Base-by-base conservation (phyloP, 2,329 filamentous ascomycete species). In the Onygenales sp. region DNA sequence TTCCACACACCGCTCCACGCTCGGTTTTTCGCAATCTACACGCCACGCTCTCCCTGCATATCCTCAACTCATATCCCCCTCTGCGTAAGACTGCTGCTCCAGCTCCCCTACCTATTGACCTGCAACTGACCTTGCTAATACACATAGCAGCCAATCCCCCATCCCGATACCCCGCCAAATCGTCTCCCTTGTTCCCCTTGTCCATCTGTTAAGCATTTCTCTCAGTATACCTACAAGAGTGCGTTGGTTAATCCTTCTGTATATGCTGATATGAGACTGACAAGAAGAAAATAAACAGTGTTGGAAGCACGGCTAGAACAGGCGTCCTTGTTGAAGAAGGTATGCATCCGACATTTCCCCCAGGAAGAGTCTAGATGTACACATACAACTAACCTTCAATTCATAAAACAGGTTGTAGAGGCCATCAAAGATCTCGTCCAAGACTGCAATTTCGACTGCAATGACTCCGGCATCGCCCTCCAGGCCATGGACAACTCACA, bases 371-470 rank as follows among this genome's bases (percentile, higher is more conserved):
- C 35, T 43, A 32, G 33, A 32, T 54, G 43, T 32, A 32, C 8
- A 50, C 7, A 32, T 9, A 17, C 17, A 52, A 21, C 21, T 43
- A 42, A 56, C 58, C 51, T 50, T 57, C 17, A 6, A 50, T 59
- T 27, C 46, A 17, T 10, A 13, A 45, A 48, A 14, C 62, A 95
- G 90, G 89, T 97, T 59, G 91, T 98, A 66, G 94, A 98, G 71
- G 89, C 94, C 64, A 96, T 98, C 84, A 97, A 96, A 76, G 93
- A 98, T 67, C 84, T 98, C 50, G 93, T 98, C 52, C 93, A 97
- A 75, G 93, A 98, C 77, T 98, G 93, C 85, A 98, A 98, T 78
- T 98, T 98, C 77, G 93, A 98, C 81, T 98, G 94, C 86, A 98
- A 97, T 86, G 94, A 98, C 80, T 92, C 89, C 53, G 93, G 93